phyloP scores from a whole-genome alignment of 305 asterid species.

The Fraxinus sp. region DNA sequence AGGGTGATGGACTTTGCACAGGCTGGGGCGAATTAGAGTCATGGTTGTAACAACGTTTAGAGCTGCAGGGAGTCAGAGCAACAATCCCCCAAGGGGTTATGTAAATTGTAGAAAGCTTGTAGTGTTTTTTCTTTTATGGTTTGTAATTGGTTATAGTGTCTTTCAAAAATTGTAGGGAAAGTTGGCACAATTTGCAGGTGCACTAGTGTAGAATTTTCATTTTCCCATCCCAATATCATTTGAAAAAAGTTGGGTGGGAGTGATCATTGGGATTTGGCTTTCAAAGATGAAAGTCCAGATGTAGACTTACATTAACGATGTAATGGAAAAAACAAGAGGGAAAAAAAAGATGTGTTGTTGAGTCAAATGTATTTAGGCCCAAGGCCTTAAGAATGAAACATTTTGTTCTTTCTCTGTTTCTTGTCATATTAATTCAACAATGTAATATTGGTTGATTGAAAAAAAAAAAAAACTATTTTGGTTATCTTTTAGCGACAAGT shows the following conservation, averaged over 20 bases:
- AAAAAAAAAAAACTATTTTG: neutral
- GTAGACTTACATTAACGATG: constrained; percentile 33
- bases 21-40: constrained; percentile 86
- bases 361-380: constrained; percentile 34
- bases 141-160: constrained; percentile 24
- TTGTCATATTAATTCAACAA: neutral
- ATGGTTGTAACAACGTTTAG: constrained; percentile 46
- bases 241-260: constrained; percentile 40
- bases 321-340: constrained; percentile 8
- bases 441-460: neutral
- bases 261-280: constrained; percentile 41
- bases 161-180: constrained; percentile 22
- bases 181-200: constrained; percentile 28
- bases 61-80: neutral
- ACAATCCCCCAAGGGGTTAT: constrained; percentile 18
- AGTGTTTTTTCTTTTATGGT: constrained; percentile 19
- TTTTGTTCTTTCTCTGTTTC: neutral
- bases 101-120: constrained; percentile 51
- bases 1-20: constrained; percentile 87
- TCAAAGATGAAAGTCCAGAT: constrained; percentile 58
- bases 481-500: neutral
- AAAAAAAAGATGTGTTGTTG: neutral
- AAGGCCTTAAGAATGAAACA: constrained; percentile 33
- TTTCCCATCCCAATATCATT: constrained; percentile 35
- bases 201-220: constrained; percentile 24